A percentile compares a stretch with the other conserved stretches of the same genome.
These are phyloP conservation scores for Apophysomyces variabilis DNA, from an alignment of 371 early-diverging fungal genomes.

Conservation along the genomic window DNA sequence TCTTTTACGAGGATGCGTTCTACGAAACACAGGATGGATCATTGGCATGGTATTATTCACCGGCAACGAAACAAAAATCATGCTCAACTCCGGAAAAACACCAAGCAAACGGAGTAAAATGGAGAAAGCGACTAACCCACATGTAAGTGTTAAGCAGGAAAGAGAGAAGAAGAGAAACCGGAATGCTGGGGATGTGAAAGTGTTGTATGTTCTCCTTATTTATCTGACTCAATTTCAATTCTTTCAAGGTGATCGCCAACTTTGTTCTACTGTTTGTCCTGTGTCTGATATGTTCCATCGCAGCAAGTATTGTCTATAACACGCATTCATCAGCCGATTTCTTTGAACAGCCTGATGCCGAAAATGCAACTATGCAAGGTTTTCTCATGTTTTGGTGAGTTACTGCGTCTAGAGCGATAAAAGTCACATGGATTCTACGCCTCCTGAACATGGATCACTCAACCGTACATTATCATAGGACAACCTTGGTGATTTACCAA, in stretches of 20 bases:
- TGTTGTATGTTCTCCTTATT: no score
- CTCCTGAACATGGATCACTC: no score
- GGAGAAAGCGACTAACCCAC: slow-evolving; percentile 94
- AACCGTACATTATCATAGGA: slow-evolving; percentile 25
- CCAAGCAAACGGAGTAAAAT: slow-evolving; percentile 95
- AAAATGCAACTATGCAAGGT: slow-evolving; percentile 51
- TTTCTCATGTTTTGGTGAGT: slow-evolving; percentile 57
- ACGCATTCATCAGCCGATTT: slow-evolving; percentile 30
- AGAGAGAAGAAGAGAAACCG: neutral
- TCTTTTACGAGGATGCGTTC: slow-evolving; percentile 89
- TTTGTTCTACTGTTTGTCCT: slow-evolving; percentile 53
- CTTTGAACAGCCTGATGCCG: slow-evolving; percentile 46
- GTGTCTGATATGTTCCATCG: slow-evolving; percentile 72
- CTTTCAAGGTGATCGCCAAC: slow-evolving; percentile 50
- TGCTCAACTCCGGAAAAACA: slow-evolving; percentile 88
- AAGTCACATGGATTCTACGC: neutral
- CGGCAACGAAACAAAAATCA: slow-evolving; percentile 90
- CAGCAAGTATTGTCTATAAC: slow-evolving; percentile 55
- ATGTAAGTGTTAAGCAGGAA: slow-evolving; percentile 54
- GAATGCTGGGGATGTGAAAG: neutral
- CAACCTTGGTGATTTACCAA: slow-evolving; percentile 53
- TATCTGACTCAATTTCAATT: neutral
- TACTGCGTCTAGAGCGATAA: neutral
- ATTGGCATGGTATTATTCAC: slow-evolving; percentile 86
- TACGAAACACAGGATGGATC: slow-evolving; percentile 92